Conservation (phyloP, 768 basidiomycete genomes). For the Imleria badia region DNA sequence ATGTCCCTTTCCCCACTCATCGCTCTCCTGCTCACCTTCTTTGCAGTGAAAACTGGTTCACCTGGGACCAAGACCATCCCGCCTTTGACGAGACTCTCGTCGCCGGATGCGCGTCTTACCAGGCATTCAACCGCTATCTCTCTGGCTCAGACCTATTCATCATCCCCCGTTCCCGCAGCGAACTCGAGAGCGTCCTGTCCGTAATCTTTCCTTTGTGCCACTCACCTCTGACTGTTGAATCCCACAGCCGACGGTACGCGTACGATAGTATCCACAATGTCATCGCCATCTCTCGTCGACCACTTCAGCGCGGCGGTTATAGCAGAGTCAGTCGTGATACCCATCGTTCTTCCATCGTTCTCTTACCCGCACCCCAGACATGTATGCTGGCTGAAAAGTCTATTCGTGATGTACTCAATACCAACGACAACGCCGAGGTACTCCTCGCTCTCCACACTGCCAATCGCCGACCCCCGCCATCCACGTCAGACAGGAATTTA, state of each 20-base stretch:
- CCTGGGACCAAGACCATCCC: constrained; percentile 70
- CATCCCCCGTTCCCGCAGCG: constrained; percentile 58
- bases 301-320: constrained; percentile 57
- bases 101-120: constrained; percentile 77
- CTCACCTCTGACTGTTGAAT: constrained; percentile 2
- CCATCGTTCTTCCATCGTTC: neutral
- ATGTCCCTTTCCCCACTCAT: constrained; percentile 22
- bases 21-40: constrained; percentile 16
- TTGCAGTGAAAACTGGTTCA: constrained; percentile 61
- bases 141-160: constrained; percentile 70
- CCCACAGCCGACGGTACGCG: constrained; percentile 64
- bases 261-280: constrained; percentile 82
- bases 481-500: constrained; percentile 16
- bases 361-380: constrained; percentile 42
- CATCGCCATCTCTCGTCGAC: constrained; percentile 65
- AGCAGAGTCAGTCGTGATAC: constrained; percentile 41
- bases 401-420: constrained; percentile 66
- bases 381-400: constrained; percentile 72
- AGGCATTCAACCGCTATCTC: constrained; percentile 74
- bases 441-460: constrained; percentile 64
- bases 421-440: constrained; percentile 61
- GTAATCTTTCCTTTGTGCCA: constrained; percentile 25
- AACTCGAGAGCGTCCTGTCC: constrained; percentile 73
- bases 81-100: constrained; percentile 72
- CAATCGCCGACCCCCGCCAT: constrained; percentile 13